Base-by-base conservation (phyloP, 2,329 filamentous ascomycete species). In the Zymoseptoria ardabiliae region DNA sequence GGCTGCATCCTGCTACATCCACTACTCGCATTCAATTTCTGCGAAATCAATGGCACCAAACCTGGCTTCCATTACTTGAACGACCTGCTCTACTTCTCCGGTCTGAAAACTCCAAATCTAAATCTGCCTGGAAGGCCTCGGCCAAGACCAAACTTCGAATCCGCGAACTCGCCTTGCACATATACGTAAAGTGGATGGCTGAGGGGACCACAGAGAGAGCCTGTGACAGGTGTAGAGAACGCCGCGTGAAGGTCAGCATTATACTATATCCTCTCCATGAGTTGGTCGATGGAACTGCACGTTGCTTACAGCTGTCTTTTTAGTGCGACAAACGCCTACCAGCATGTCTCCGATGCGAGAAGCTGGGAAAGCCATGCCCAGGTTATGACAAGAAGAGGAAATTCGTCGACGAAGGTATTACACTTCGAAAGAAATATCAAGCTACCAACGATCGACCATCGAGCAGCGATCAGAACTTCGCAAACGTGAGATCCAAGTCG, bases 321-420 rank as follows among this genome's bases (percentile, higher is more conserved):
- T 55, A 70, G 69, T 71, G 69, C 57, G 70, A 72, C 60, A 72
- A 72, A 58, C 63, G 64, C 21, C 65, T 68, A 50, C 70, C 70
- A 21, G 59, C 66, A 50, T 72, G 70, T 60, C 60, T 65, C 17
- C 66, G 70, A 22, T 72, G 70, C 62, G 69, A 71, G 62, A 72
- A 72, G 63, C 63, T 72, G 8, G 69, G 69, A 55, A 71, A 71
- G 61, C 67, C 69, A 61, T 72, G 70, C 58, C 70, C 70, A 10
- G 70, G 70, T 21, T 72, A 72, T 57, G 70, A 71, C 63, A 72
- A 71, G 68, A 72, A 71, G 53, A 66, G 70, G 23, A 72, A 72
- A 60, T 72, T 72, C 53, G 70, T 72, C 25, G 70, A 72, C 57
- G 70, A 72, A 61, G 69, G 69, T 21, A 66, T 70, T 8, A 65